Conservation (phyloP, 163 green algal species). For the Scenedesmus sp. region DNA sequence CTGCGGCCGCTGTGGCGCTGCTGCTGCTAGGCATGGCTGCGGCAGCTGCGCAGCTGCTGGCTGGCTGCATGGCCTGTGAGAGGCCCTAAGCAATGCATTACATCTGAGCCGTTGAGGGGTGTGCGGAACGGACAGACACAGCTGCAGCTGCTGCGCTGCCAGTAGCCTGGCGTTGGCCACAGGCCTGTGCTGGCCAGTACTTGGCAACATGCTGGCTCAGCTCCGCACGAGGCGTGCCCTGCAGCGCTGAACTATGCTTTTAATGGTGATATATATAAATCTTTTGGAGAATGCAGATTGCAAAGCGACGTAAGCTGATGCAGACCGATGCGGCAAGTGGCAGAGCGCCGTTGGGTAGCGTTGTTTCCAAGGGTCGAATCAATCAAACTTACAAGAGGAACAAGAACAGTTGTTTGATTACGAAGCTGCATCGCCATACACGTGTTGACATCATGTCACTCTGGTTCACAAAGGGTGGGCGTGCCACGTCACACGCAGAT, state of each 20-base stretch:
- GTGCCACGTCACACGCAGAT: neutral
- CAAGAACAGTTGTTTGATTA: neutral
- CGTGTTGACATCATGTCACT: neutral
- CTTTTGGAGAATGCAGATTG: neutral
- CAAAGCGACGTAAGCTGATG: neutral
- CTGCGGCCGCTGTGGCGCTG: neutral
- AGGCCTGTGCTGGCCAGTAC: slow-evolving; percentile 9
- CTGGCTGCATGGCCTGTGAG: neutral
- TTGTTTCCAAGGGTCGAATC: neutral
- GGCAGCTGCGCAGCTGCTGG: neutral
- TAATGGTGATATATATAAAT: neutral
- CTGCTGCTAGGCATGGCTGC: neutral
- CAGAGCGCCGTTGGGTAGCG: neutral
- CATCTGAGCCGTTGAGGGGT: neutral
- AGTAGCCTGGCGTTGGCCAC: slow-evolving; percentile 3
- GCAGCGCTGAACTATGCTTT: neutral
- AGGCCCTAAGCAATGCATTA: neutral
- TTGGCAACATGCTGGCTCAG: neutral
- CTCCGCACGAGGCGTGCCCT: neutral
- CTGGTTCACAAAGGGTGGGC: slow-evolving; percentile 1
- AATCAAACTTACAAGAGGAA: neutral
- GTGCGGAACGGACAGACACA: neutral
- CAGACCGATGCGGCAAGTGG: neutral
- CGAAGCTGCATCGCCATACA: neutral
- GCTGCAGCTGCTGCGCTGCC: neutral